Evolutionary conservation across 1,284 basidiomycete species (phyloP).

Genomic region (Trametes versicolor): DNA sequence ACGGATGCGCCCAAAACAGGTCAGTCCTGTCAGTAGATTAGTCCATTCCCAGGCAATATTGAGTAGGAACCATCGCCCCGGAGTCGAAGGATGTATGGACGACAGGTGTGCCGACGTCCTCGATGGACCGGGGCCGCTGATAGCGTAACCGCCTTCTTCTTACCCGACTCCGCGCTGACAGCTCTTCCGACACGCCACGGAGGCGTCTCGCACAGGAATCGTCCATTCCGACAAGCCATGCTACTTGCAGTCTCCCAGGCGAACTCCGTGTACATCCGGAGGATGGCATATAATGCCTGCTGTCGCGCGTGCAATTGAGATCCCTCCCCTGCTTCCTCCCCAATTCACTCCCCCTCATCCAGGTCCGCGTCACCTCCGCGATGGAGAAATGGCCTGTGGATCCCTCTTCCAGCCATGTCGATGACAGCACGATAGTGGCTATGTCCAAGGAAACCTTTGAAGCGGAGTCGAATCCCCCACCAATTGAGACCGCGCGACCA

Average conservation of each 20-base stretch:
- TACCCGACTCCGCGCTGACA: constrained; percentile 26
- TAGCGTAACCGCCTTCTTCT: constrained; percentile 15
- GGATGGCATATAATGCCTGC: constrained; percentile 7
- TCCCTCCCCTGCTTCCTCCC: neutral
- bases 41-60: constrained; percentile 2
- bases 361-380: neutral
- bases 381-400: constrained; percentile 6
- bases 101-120: neutral
- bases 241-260: neutral
- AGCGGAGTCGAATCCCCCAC: neutral
- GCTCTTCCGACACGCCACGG: constrained; percentile 26
- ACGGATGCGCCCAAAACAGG: constrained; percentile 18
- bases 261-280: neutral
- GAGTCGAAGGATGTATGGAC: neutral
- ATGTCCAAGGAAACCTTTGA: neutral
- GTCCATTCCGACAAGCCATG: neutral
- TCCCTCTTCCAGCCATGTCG: neutral
- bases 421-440: neutral
- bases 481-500: neutral
- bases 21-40: constrained; percentile 6
- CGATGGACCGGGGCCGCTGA: constrained; percentile 9
- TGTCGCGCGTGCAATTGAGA: neutral
- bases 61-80: constrained; percentile 6
- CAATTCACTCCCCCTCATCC: constrained; percentile 1
- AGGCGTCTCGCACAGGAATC: neutral